Percentiles rank a stretch among this genome's conserved stretches.
These are phyloP conservation scores for Saksenaea oblongispora DNA, from an alignment of 371 early-diverging fungal species.

Conservation along the genomic window DNA sequence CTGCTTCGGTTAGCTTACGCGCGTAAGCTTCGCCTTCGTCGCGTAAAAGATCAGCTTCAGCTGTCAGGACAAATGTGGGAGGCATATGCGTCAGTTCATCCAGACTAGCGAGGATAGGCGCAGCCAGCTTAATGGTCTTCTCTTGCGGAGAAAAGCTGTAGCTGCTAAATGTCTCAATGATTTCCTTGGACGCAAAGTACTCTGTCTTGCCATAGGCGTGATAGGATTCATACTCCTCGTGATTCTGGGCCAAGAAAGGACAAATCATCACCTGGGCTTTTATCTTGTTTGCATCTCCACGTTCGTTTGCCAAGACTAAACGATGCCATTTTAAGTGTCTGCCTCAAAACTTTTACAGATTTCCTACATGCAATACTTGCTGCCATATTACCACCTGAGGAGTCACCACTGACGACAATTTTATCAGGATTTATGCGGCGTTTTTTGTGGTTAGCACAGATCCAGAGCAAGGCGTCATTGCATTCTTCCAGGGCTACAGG, in stretches of 20 bases:
- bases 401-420: constrained; percentile 22
- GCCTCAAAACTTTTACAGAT: not conserved
- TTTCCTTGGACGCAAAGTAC: not conserved
- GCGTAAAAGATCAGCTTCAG: constrained; percentile 16
- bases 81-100: constrained; percentile 9
- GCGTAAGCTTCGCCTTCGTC: constrained; percentile 21
- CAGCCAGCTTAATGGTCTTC: not conserved
- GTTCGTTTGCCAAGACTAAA: constrained; percentile 18
- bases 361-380: constrained; percentile 16
- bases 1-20: constrained; percentile 14
- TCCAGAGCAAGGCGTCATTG: constrained; percentile 19
- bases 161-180: not conserved
- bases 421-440: constrained; percentile 13
- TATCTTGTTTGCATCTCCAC: constrained; percentile 11
- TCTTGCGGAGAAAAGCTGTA: not conserved
- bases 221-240: constrained; percentile 4
- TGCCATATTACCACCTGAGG: constrained; percentile 24
- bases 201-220: constrained; percentile 11
- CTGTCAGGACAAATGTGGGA: constrained; percentile 13
- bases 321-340: not conserved
- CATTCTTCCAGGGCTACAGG: constrained; percentile 33
- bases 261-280: constrained; percentile 16
- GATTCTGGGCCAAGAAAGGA: not conserved
- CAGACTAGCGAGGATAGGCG: constrained; percentile 2
- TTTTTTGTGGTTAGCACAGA: constrained; percentile 8